Evolutionary conservation across 1,139 yeast species (phyloP).

Genomic region (Candida sanyaensis): DNA sequence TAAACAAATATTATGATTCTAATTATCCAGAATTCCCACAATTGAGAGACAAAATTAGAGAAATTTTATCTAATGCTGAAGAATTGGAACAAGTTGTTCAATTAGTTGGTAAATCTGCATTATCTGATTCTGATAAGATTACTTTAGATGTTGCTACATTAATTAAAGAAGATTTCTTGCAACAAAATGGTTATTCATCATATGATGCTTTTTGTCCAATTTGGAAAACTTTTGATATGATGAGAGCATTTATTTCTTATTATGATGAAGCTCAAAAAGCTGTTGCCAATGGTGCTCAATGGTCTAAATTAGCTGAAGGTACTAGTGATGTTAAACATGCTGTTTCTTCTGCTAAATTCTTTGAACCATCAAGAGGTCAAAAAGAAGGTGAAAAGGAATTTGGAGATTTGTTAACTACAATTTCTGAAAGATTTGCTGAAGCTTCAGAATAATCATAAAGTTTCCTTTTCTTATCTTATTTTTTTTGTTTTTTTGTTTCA

Average conservation of each 20-base stretch:
- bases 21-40: constrained; percentile 90
- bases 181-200: constrained; percentile 97
- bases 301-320: constrained; percentile 89
- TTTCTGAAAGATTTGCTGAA: constrained; percentile 92
- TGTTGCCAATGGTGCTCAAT: constrained; percentile 87
- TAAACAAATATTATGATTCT: constrained; percentile 80
- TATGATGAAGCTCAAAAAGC: constrained; percentile 98
- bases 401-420: constrained; percentile 68
- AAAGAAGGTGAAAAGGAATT: constrained; percentile 74
- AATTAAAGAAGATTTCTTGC: constrained; percentile 96
- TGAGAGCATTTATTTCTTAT: constrained; percentile 89
- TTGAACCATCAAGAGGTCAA: constrained; percentile 93
- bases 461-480: background rate
- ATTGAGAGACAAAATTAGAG: constrained; percentile 88
- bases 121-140: constrained; percentile 94
- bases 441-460: constrained; percentile 75
- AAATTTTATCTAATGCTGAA: constrained; percentile 93
- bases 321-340: constrained; percentile 90
- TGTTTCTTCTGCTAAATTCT: constrained; percentile 92
- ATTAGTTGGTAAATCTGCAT: constrained; percentile 97
- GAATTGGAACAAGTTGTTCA: constrained; percentile 99
- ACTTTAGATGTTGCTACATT: constrained; percentile 89
- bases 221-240: constrained; percentile 98
- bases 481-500: background rate
- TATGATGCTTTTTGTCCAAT: constrained; percentile 99